phyloP scores from a whole-genome alignment of 495 filamentous ascomycete genomes.

The Xylaria longipes region DNA sequence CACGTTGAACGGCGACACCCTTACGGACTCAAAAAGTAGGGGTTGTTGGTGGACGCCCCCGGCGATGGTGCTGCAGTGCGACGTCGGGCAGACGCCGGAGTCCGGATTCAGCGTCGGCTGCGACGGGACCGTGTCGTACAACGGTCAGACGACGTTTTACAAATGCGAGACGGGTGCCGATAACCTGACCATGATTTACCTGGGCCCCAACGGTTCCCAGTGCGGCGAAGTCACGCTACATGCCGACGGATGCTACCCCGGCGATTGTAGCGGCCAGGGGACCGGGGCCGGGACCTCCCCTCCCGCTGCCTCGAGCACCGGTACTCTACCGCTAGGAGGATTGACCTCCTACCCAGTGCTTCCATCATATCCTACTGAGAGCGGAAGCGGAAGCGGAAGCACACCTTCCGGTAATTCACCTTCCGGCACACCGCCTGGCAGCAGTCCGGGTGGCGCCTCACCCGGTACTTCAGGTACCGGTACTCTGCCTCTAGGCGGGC shows the following conservation, averaged over 20 bases:
- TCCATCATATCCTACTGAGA: background rate
- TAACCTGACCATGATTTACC: conserved; percentile 60
- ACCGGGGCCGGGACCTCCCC: background rate
- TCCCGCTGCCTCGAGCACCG: background rate
- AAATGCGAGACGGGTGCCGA: conserved; percentile 60
- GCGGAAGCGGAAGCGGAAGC: background rate
- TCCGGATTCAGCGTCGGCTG: conserved; percentile 58
- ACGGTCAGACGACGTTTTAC: conserved; percentile 56
- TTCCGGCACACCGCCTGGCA: background rate
- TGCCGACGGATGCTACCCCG: conserved; percentile 55
- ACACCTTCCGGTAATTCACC: background rate
- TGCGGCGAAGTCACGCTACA: conserved; percentile 56
- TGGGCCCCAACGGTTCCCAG: conserved; percentile 46
- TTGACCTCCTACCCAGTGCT: background rate
- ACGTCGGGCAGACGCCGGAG: conserved; percentile 54
- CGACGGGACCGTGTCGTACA: conserved; percentile 53
- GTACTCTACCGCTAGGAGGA: background rate
- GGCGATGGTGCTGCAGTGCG: conserved; percentile 71
- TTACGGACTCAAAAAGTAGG: conserved; percentile 34
- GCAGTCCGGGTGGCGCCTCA: background rate
- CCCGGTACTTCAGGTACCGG: background rate
- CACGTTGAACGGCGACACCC: conserved; percentile 32
- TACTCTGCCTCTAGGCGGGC: background rate
- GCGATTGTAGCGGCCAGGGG: conserved; percentile 20
- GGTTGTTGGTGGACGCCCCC: conserved; percentile 48